Percentiles rank a stretch among this genome's conserved stretches.
Conservation (phyloP, 192 early-diverging fungal species). For the Pecoramyces ruminantium region DNA sequence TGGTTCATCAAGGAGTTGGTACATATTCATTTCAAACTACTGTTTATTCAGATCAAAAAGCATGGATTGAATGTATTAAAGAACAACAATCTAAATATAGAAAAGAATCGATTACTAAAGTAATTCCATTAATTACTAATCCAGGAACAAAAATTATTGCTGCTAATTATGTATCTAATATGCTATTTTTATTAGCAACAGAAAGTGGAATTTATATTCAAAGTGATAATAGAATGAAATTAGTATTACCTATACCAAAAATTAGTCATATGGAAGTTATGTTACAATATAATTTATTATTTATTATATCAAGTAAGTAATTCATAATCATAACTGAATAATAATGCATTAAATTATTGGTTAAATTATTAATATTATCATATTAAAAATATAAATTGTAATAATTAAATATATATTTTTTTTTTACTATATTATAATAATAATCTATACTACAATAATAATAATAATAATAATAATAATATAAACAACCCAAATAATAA, state of each 20-base stretch:
- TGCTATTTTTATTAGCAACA: neutral
- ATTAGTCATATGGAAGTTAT: neutral
- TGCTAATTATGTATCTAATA: neutral
- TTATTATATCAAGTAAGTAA: neutral
- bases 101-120: neutral
- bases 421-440: too few species aligned
- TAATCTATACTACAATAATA: too few species aligned
- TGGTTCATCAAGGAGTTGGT: constrained; percentile 7
- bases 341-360: too few species aligned
- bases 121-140: neutral
- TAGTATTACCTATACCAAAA: neutral
- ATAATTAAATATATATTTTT: too few species aligned
- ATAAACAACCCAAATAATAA: too few species aligned
- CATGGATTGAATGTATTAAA: constrained; percentile 73
- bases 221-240: neutral
- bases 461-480: too few species aligned
- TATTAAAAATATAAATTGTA: too few species aligned
- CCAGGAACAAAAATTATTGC: neutral
- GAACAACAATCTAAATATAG: constrained; percentile 12
- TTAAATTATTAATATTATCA: too few species aligned
- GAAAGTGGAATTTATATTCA: neutral
- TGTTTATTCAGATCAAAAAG: constrained; percentile 47
- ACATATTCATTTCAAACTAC: constrained; percentile 53
- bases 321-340: too few species aligned
- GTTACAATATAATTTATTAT: neutral